Evolutionary conservation across 2,329 filamentous ascomycete species (phyloP).

Genomic region (Sporothrix humicola): DNA sequence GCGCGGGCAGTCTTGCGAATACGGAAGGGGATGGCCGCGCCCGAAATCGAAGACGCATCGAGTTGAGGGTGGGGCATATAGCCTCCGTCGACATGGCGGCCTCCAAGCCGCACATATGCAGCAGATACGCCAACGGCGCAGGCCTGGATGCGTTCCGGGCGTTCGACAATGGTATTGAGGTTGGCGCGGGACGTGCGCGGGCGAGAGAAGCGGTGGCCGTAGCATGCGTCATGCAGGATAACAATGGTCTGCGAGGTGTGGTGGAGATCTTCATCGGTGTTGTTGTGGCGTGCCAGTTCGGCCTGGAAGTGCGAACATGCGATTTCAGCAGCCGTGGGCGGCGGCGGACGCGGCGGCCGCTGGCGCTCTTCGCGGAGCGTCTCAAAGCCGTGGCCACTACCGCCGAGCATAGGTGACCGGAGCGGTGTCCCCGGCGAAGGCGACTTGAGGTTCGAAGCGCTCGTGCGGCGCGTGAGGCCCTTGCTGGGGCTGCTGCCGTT

Average conservation of each 20-base stretch:
- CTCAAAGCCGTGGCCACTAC: constrained; percentile 34
- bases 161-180: constrained; percentile 84
- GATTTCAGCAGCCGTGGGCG: constrained; percentile 59
- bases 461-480: constrained; percentile 54
- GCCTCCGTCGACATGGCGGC: constrained; percentile 73
- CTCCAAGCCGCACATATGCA: constrained; percentile 90
- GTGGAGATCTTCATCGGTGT: constrained; percentile 35
- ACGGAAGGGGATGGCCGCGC: constrained; percentile 73
- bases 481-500: constrained; percentile 20
- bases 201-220: constrained; percentile 88
- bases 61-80: constrained; percentile 70
- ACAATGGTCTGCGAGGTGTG: constrained; percentile 66
- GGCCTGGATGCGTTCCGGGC: constrained; percentile 88
- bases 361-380: constrained; percentile 33
- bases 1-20: constrained; percentile 80
- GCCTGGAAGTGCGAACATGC: constrained; percentile 71
- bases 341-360: constrained; percentile 30
- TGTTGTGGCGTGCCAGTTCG: constrained; percentile 61
- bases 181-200: constrained; percentile 75
- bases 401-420: constrained; percentile 45
- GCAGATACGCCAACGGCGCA: constrained; percentile 79
- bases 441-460: constrained; percentile 54
- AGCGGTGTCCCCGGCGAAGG: constrained; percentile 49
- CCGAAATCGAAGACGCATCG: constrained; percentile 59
- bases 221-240: constrained; percentile 90